phyloP scores from a whole-genome alignment of 805 yeast species.

The Yarrowia sp. region DNA sequence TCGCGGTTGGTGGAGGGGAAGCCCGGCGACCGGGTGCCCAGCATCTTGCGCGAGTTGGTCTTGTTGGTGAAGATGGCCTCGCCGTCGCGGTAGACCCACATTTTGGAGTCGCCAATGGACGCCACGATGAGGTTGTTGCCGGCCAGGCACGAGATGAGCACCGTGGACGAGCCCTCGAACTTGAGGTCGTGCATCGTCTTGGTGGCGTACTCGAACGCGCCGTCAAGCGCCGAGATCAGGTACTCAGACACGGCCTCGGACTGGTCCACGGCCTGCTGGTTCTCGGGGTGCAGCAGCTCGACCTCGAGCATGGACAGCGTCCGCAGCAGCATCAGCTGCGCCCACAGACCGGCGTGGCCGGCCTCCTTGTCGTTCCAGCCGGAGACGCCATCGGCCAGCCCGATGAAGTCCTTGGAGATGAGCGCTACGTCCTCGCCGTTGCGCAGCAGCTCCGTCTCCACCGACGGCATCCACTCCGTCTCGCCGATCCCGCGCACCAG shows the following conservation, averaged over 20 bases:
- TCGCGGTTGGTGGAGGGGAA: constrained; percentile 24
- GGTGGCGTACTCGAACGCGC: constrained; percentile 28
- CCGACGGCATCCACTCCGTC: constrained; percentile 24
- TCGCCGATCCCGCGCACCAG: constrained; percentile 21
- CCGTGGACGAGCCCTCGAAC: constrained; percentile 29
- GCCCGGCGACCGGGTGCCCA: constrained; percentile 28
- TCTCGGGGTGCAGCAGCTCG: constrained; percentile 24
- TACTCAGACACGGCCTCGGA: constrained; percentile 18
- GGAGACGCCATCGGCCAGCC: constrained; percentile 30
- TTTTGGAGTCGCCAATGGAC: constrained; percentile 28
- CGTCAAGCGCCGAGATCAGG: constrained; percentile 28
- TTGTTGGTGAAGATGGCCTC: constrained; percentile 27
- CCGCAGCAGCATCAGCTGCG: constrained; percentile 29
- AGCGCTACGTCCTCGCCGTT: constrained; percentile 29
- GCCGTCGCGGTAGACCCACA: constrained; percentile 30
- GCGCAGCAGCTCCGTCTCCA: constrained; percentile 4
- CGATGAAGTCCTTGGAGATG: constrained; percentile 27
- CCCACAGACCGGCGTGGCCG: constrained; percentile 30
- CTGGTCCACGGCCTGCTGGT: constrained; percentile 25
- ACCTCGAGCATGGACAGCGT: constrained; percentile 26
- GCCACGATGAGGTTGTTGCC: constrained; percentile 28
- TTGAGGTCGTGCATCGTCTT: constrained; percentile 25
- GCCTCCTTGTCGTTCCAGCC: constrained; percentile 28
- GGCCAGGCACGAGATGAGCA: constrained; percentile 29
- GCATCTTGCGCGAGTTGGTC: constrained; percentile 27